Conservation (phyloP, 352 stramenopile species). For the Phytophthora hibernalis region DNA sequence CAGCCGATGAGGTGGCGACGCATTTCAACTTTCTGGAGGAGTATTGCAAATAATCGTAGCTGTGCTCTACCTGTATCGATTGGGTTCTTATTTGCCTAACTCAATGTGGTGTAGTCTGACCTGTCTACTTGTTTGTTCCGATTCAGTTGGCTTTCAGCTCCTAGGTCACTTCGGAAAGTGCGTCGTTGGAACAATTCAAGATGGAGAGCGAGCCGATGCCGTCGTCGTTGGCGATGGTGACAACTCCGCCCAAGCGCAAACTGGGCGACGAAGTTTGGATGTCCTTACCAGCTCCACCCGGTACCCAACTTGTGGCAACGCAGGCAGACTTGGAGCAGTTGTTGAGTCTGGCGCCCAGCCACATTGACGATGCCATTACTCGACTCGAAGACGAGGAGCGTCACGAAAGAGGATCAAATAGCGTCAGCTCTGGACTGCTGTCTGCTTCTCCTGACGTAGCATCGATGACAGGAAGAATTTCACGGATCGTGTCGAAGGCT, state of each 20-base stretch:
- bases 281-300: conserved; percentile 4
- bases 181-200: conserved; percentile 1
- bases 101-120: not conserved
- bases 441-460: not conserved
- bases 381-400: conserved; percentile 9
- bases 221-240: conserved; percentile 16
- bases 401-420: conserved; percentile 1
- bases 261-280: not conserved
- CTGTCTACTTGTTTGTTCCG: conserved; percentile 9
- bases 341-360: conserved; percentile 39
- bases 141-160: not conserved
- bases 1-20: conserved; percentile 52
- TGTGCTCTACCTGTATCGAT: not conserved
- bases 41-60: conserved; percentile 8
- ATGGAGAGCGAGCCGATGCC: conserved; percentile 19
- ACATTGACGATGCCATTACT: conserved; percentile 27
- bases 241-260: conserved; percentile 1
- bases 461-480: conserved; percentile 1
- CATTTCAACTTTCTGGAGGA: conserved; percentile 66
- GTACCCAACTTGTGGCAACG: conserved; percentile 10
- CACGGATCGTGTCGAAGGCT: conserved; percentile 6
- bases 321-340: conserved; percentile 28
- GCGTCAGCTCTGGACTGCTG: conserved; percentile 11
- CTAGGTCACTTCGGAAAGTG: conserved; percentile 1
- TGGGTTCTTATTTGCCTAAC: not conserved